Evolutionary conservation across 768 basidiomycete genomes (phyloP).

Genomic region (Strobilomyces dryophilus): DNA sequence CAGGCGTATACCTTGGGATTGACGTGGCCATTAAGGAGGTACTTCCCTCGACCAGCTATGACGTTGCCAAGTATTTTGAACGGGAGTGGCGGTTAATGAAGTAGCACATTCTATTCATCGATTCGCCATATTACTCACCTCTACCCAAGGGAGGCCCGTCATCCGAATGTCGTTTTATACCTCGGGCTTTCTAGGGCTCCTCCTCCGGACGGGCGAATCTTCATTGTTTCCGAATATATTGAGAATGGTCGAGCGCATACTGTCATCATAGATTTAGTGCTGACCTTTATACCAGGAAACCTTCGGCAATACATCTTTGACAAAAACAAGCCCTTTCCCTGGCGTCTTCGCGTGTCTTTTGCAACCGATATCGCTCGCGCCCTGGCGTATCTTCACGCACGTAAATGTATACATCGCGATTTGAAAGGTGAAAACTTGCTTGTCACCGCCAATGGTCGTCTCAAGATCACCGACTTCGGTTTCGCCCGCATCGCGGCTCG

Average conservation of each 20-base stretch:
- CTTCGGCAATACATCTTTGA: slow-evolving; percentile 89
- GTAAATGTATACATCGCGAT: slow-evolving; percentile 86
- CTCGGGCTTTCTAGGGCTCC: slow-evolving; percentile 85
- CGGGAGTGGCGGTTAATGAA: slow-evolving; percentile 99
- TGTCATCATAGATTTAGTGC: not conserved
- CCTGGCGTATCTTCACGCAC: slow-evolving; percentile 94
- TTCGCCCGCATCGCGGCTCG: slow-evolving; percentile 93
- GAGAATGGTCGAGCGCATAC: slow-evolving; percentile 54
- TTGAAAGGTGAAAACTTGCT: slow-evolving; percentile 97
- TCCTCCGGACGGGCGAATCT: slow-evolving; percentile 76
- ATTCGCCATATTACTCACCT: not conserved
- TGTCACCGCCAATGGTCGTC: slow-evolving; percentile 88
- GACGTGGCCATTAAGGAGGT: slow-evolving; percentile 98
- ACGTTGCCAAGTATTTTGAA: slow-evolving; percentile 96
- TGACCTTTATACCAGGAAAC: slow-evolving; percentile 42
- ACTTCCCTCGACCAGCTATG: slow-evolving; percentile 85
- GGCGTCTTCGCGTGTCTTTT: slow-evolving; percentile 91
- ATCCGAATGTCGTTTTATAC: slow-evolving; percentile 91
- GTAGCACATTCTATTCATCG: slow-evolving; percentile 28
- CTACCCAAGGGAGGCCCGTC: slow-evolving; percentile 65
- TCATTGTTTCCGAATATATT: slow-evolving; percentile 94
- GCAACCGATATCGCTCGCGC: slow-evolving; percentile 93
- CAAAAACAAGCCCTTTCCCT: slow-evolving; percentile 79
- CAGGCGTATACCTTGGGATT: slow-evolving; percentile 89
- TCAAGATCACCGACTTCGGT: slow-evolving; percentile 99